Base-by-base conservation (phyloP, 495 filamentous ascomycete species). In the Daldinia childiae region DNA sequence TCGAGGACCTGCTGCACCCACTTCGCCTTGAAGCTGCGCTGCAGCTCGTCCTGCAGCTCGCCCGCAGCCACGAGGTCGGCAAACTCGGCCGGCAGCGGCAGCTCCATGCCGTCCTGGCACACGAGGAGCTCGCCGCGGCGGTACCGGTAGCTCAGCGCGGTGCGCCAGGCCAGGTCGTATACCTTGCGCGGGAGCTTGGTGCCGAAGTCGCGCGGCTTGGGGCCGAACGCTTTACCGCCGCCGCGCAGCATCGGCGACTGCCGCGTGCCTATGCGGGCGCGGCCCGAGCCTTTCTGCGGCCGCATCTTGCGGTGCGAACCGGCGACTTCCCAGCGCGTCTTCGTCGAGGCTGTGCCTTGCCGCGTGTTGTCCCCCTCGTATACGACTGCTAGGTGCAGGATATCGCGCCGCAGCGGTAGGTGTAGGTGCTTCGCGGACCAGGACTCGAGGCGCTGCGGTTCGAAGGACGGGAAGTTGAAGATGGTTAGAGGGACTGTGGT, bases 111-210 rank as follows among this genome's bases (percentile, higher is more conserved):
- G 70, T 91, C 90, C 66, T 93, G 89, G 69, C 95, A 87, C 52
- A 98, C 87, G 54, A 98, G 83, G 78, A 99, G 81, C 83, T 98
- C 91, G 17, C 93, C 94, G 64, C 90, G 89, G 63, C 87, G 82
- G 81, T 94, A 98, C 48, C 96, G 88, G 81, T 97, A 97, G 71
- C 91, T 94, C 62, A 99, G 85, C 1, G 96, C 96, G 36, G 91
- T 98, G 76, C 96, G 89, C 93, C 93, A 98, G 11, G 96, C 96
- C 74, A 96, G 81, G 78, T 98, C 94, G 81, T 99, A 99, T 54
- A 97, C 89, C 85, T 98, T 97, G 71, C 85, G 85, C 56, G 91
- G 94, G 64, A 99, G 84, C 36, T 85, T 87, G 17, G 93, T 94
- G 58, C 88, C 87, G 80, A 98, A 98, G 79, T 98, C 93, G 68